phyloP scores from a whole-genome alignment of 1,284 basidiomycete genomes.

The Takashimella koratensis region DNA sequence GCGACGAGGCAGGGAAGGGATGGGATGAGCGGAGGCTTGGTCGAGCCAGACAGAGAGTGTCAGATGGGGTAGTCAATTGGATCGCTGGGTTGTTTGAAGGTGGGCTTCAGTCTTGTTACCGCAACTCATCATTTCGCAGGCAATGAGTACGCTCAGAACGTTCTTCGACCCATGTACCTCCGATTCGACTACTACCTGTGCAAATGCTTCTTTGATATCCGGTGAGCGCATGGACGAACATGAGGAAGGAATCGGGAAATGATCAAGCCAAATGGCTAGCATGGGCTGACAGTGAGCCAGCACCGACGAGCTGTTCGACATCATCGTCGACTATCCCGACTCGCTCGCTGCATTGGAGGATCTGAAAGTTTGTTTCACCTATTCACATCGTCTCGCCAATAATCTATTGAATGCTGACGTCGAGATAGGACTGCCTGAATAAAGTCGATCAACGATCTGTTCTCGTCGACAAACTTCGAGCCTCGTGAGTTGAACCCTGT shows the following conservation, averaged over 20 bases:
- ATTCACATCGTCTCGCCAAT: slow-evolving; percentile 4
- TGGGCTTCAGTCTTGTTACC: too few species aligned
- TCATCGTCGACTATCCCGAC: slow-evolving; percentile 89
- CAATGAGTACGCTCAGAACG: slow-evolving; percentile 38
- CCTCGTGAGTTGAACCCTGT: slow-evolving; percentile 29
- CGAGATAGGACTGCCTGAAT: slow-evolving; percentile 39
- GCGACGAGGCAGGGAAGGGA: slow-evolving; percentile 61
- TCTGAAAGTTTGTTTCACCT: slow-evolving; percentile 60
- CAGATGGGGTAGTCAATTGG: slow-evolving; percentile 73
- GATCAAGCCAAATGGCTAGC: too few species aligned
- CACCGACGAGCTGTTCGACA: slow-evolving; percentile 86
- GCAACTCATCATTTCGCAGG: slow-evolving; percentile 14
- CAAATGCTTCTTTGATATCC: slow-evolving; percentile 77
- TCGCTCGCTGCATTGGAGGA: slow-evolving; percentile 83
- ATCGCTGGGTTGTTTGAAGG: slow-evolving; percentile 68
- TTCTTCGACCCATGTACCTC: slow-evolving; percentile 75
- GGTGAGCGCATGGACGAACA: slow-evolving; percentile 54
- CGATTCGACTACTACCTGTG: slow-evolving; percentile 88
- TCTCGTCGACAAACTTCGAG: slow-evolving; percentile 44
- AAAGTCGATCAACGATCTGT: slow-evolving; percentile 38
- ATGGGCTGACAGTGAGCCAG: slow-evolving; percentile 50
- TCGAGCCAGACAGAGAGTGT: slow-evolving; percentile 67
- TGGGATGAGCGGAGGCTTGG: slow-evolving; percentile 68
- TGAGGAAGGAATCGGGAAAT: too few species aligned
- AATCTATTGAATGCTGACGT: background rate